Evolutionary conservation across 441 rosid genomes (phyloP).

Genomic region (Lepidium campestre): DNA sequence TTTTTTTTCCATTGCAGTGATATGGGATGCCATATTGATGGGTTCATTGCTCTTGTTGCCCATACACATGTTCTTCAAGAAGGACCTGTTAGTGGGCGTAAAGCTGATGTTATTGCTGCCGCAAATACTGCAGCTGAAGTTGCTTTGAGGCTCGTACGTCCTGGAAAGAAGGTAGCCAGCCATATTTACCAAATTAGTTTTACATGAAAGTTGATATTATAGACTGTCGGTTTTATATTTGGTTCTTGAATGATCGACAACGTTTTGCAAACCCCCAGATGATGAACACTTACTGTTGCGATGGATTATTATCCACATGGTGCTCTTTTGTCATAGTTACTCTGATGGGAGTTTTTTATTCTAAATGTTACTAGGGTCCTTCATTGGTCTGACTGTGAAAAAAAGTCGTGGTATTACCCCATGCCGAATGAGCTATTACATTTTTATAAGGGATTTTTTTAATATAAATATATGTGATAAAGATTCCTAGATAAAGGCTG

Average conservation of each 20-base stretch:
- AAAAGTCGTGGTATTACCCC: not conserved
- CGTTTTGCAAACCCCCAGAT: slow-evolving; percentile 31
- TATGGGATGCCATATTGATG: slow-evolving; percentile 97
- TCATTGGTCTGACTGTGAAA: not conserved
- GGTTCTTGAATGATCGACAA: not conserved
- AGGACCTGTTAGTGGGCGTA: slow-evolving; percentile 63
- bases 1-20: slow-evolving; percentile 40
- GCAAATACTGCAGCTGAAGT: slow-evolving; percentile 97
- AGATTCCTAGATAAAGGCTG: not conserved
- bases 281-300: slow-evolving; percentile 39
- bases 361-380: not conserved
- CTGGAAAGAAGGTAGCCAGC: slow-evolving; percentile 74
- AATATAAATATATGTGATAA: not conserved
- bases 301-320: slow-evolving; percentile 46
- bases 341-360: slow-evolving; percentile 35
- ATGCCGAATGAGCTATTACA: not conserved
- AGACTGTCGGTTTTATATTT: not conserved
- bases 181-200: not conserved
- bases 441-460: not conserved
- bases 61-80: slow-evolving; percentile 81
- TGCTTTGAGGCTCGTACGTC: slow-evolving; percentile 95
- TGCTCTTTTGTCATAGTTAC: slow-evolving; percentile 66
- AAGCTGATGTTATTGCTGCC: slow-evolving; percentile 91
- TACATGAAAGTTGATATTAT: not conserved
- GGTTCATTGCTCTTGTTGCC: slow-evolving; percentile 87